These are phyloP conservation scores for Fraxinus angustifolia DNA, from an alignment of 305 asterid species.

Conservation along the genomic window DNA sequence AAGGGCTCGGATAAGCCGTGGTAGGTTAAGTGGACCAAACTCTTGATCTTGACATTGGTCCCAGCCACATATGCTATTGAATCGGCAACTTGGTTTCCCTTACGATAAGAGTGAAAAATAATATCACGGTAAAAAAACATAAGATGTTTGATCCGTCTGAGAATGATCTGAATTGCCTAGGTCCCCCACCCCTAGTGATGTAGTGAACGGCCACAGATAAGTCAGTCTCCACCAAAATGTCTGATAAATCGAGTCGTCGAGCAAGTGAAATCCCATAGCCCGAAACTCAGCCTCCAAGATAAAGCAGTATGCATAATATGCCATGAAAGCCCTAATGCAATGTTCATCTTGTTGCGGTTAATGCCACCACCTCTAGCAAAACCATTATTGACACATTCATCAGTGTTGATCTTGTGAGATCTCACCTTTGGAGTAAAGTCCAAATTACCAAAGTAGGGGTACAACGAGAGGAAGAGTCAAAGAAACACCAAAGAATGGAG, in stretches of 20 bases:
- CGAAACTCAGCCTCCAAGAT: background rate
- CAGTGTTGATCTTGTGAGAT: background rate
- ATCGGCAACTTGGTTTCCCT: background rate
- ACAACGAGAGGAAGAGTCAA: too few species aligned
- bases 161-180: background rate
- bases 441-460: background rate
- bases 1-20: background rate
- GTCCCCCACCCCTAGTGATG: background rate
- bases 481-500: background rate
- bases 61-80: background rate
- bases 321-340: background rate
- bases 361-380: background rate
- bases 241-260: background rate
- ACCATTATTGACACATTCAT: background rate
- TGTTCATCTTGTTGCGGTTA: background rate
- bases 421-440: too few species aligned
- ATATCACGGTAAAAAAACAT: background rate
- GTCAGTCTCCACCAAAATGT: background rate
- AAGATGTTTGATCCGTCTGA: background rate
- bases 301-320: background rate
- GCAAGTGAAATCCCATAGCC: background rate
- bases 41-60: background rate
- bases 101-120: background rate
- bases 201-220: background rate
- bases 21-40: background rate